phyloP scores from a whole-genome alignment of 1,284 basidiomycete species.

The Ceratobasidium sp. region DNA sequence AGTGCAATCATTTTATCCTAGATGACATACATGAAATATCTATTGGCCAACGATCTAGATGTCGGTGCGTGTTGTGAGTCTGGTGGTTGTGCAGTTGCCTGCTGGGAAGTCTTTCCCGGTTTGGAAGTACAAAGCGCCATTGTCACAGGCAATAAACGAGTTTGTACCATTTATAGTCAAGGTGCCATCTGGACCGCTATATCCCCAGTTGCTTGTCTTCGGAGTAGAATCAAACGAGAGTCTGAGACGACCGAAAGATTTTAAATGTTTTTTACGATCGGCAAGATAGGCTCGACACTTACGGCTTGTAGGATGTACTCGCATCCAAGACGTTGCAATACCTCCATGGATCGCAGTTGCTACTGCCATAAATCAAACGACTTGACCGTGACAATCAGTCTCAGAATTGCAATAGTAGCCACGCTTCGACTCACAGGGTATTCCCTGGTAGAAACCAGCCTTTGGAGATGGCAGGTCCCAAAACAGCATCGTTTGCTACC shows the following conservation, averaged over 20 bases:
- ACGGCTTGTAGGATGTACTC: constrained; percentile 38
- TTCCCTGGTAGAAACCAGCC: constrained; percentile 17
- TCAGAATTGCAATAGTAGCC: neutral
- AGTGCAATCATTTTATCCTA: neutral
- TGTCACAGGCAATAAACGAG: constrained; percentile 21
- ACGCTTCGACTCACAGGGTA: neutral
- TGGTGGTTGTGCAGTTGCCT: constrained; percentile 42
- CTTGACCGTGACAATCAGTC: neutral
- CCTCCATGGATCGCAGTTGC: neutral
- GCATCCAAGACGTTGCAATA: constrained; percentile 20
- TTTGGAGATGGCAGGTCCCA: neutral
- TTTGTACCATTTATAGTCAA: neutral
- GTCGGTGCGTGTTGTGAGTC: neutral
- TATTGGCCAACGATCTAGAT: neutral
- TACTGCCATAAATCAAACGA: constrained; percentile 12
- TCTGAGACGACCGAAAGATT: neutral
- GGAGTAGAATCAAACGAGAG: neutral
- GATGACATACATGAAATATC: neutral
- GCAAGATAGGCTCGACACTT: neutral
- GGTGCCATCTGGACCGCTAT: neutral
- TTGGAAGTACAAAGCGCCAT: constrained; percentile 25
- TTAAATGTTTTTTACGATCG: neutral
- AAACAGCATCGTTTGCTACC: neutral
- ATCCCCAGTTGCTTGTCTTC: constrained; percentile 2
- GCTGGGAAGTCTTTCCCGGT: constrained; percentile 18